Conservation (phyloP, 2,329 filamentous ascomycete genomes). For the Sclerotinia nivalis region DNA sequence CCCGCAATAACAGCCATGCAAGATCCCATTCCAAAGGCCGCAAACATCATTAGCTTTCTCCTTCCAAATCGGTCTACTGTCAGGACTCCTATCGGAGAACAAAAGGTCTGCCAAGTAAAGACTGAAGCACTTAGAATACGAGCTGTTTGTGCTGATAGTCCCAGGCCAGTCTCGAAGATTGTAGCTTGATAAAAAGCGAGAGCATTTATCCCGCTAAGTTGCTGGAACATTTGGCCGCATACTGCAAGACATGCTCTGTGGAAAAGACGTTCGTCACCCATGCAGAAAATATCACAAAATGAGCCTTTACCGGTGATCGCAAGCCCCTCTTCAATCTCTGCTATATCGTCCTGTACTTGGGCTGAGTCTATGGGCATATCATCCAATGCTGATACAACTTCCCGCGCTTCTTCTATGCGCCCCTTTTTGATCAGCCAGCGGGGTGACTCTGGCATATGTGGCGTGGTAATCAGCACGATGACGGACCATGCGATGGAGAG, state of each 20-base stretch:
- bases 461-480: constrained; percentile 55
- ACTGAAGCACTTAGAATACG: constrained; percentile 57
- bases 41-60: constrained; percentile 70
- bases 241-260: constrained; percentile 54
- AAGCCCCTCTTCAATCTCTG: constrained; percentile 61
- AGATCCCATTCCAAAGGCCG: constrained; percentile 60
- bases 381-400: constrained; percentile 47
- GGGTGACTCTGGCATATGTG: constrained; percentile 54
- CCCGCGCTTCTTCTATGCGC: constrained; percentile 47
- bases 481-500: constrained; percentile 60
- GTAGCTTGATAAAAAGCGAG: constrained; percentile 51
- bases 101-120: constrained; percentile 21
- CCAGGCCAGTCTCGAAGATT: constrained; percentile 52
- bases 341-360: constrained; percentile 56
- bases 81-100: constrained; percentile 42
- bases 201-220: constrained; percentile 48
- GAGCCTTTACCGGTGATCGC: constrained; percentile 50
- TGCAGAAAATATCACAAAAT: constrained; percentile 50
- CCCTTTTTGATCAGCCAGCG: constrained; percentile 50
- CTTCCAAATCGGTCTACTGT: constrained; percentile 61
- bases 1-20: constrained; percentile 63
- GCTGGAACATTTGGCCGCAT: constrained; percentile 54
- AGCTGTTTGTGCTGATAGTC: constrained; percentile 49
- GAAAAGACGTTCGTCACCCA: constrained; percentile 54
- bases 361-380: constrained; percentile 49